These are phyloP conservation scores for Nemania diffusa DNA, from an alignment of 2,329 filamentous ascomycete species.

Conservation along the genomic window DNA sequence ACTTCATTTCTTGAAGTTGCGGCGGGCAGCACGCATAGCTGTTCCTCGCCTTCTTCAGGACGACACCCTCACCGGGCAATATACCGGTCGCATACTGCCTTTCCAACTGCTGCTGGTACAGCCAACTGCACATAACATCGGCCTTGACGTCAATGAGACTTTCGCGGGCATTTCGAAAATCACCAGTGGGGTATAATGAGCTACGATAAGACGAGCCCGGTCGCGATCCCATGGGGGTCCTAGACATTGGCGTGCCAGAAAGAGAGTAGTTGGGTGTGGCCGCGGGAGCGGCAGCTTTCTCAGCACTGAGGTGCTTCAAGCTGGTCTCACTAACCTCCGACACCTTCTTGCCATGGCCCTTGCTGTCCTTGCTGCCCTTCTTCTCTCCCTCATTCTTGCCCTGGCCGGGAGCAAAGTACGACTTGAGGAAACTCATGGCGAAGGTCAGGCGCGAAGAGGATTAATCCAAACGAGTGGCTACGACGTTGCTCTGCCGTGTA, in stretches of 20 bases:
- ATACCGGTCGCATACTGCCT: slow-evolving; percentile 53
- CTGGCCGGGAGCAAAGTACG: slow-evolving; percentile 49
- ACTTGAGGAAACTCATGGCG: slow-evolving; percentile 50
- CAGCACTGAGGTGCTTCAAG: slow-evolving; percentile 30
- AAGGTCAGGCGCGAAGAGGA: slow-evolving; percentile 31
- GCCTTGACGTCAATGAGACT: slow-evolving; percentile 64
- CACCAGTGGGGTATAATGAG: slow-evolving; percentile 53
- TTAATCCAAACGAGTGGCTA: slow-evolving; percentile 27
- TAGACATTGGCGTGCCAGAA: slow-evolving; percentile 39
- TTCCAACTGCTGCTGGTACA: slow-evolving; percentile 70
- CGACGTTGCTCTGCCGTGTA: slow-evolving; percentile 24
- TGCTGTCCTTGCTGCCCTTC: not conserved
- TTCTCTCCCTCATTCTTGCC: slow-evolving; percentile 39
- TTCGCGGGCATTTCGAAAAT: slow-evolving; percentile 57
- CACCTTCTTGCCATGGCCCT: slow-evolving; percentile 35
- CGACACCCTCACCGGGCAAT: slow-evolving; percentile 53
- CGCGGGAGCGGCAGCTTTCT: slow-evolving; percentile 19
- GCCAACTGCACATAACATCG: slow-evolving; percentile 72
- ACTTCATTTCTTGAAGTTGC: slow-evolving; percentile 51
- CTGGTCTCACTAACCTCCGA: slow-evolving; percentile 37
- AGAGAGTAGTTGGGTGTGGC: slow-evolving; percentile 34
- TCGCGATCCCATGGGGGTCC: slow-evolving; percentile 39
- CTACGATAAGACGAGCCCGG: slow-evolving; percentile 39
- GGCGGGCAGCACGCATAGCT: slow-evolving; percentile 54
- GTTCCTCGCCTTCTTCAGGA: slow-evolving; percentile 54